Evolutionary conservation across 139 green algal genomes (phyloP).

Genomic region (Tetradesmus lagerheimii): DNA sequence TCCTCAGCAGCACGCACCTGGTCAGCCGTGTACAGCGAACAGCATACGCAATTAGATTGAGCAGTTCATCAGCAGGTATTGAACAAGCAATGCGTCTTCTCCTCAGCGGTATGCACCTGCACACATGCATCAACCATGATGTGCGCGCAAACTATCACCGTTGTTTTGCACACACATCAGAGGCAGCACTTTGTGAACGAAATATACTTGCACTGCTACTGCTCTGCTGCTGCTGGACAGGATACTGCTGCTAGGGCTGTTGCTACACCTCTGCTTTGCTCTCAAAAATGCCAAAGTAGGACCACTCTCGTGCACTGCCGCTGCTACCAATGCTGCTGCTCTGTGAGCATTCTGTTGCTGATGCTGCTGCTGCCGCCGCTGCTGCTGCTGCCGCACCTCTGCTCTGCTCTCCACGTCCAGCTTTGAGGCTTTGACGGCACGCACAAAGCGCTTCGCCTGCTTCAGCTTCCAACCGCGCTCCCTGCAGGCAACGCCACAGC

Average conservation of each 20-base stretch:
- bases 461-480: conserved; percentile 68
- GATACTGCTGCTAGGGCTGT: neutral
- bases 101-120: neutral
- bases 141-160: no score
- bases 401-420: conserved; percentile 81
- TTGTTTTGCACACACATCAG: neutral
- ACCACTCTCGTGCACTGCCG: neutral
- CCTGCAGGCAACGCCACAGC: conserved; percentile 12
- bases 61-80: neutral
- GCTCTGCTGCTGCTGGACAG: no score
- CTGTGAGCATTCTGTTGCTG: neutral
- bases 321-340: neutral
- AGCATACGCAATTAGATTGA: no score
- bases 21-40: no score
- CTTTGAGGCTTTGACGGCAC: conserved; percentile 70
- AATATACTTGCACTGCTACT: no score
- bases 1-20: conserved; percentile 57
- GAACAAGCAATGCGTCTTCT: no score
- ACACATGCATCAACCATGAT: no score
- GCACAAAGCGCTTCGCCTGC: conserved; percentile 76
- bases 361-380: neutral
- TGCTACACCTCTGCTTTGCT: neutral
- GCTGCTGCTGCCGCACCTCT: conserved; percentile 8
- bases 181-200: neutral
- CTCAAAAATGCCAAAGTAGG: no score